phyloP scores from a whole-genome alignment of 129 eudicot species.

The Pittosporum tobira region DNA sequence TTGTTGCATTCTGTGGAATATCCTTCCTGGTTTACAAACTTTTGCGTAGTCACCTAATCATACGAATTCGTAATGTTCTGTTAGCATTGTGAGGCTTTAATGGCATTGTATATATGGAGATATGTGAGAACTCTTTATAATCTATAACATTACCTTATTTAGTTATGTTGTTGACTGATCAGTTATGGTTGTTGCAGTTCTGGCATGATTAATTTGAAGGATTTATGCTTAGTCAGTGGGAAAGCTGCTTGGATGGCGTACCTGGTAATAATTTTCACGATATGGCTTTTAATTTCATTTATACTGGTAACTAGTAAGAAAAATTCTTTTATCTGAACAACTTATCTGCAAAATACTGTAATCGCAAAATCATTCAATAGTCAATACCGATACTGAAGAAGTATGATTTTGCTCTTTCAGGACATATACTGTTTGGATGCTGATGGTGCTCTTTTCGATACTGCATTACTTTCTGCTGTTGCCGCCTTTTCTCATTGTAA shows the following conservation, averaged over 20 bases:
- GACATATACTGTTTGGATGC: constrained; percentile 96
- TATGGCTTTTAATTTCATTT: neutral
- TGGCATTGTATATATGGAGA: too few species aligned
- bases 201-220: constrained; percentile 73
- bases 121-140: too few species aligned
- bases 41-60: neutral
- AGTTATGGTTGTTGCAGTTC: constrained; percentile 39
- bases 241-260: constrained; percentile 99
- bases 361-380: too few species aligned
- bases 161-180: neutral
- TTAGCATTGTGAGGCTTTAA: neutral
- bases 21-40: too few species aligned
- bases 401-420: constrained; percentile 27
- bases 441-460: constrained; percentile 93
- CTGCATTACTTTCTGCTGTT: constrained; percentile 83
- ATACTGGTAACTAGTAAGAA: too few species aligned
- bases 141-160: too few species aligned
- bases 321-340: too few species aligned
- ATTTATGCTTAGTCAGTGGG: constrained; percentile 81
- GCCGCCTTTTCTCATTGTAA: constrained; percentile 86
- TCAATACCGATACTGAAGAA: too few species aligned
- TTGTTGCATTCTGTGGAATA: too few species aligned
- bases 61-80: neutral
- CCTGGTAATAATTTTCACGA: constrained; percentile 46
- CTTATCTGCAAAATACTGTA: too few species aligned